phyloP scores from a whole-genome alignment of 2,329 filamentous ascomycete species.

The Hypoxylon sp. region DNA sequence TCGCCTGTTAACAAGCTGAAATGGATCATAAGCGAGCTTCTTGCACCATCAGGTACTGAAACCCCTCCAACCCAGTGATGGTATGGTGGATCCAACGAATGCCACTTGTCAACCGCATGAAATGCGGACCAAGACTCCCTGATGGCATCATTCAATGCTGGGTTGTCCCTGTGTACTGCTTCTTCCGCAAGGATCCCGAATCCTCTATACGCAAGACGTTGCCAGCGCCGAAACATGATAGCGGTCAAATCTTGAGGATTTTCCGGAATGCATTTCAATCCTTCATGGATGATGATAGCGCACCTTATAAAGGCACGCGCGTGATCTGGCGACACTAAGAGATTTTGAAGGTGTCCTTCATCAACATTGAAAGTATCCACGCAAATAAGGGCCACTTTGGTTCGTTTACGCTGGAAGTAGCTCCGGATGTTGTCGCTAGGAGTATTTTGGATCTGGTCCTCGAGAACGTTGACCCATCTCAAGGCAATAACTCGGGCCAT shows the following conservation, averaged over 20 bases:
- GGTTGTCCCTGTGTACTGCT: slow-evolving; percentile 25
- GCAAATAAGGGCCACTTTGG: slow-evolving; percentile 27
- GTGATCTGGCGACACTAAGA: slow-evolving; percentile 3
- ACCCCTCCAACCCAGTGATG: slow-evolving; percentile 46
- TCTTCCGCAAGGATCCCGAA: slow-evolving; percentile 35
- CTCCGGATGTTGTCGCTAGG: slow-evolving; percentile 46
- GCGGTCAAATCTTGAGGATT: slow-evolving; percentile 21
- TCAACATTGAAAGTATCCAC: slow-evolving; percentile 28
- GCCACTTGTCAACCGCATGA: slow-evolving; percentile 5
- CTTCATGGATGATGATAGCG: slow-evolving; percentile 27
- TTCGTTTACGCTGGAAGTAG: slow-evolving; percentile 51
- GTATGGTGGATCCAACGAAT: neutral
- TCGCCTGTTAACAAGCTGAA: slow-evolving; percentile 65
- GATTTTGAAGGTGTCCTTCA: neutral
- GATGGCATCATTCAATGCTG: slow-evolving; percentile 48
- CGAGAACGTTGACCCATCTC: slow-evolving; percentile 56
- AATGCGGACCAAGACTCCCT: slow-evolving; percentile 48
- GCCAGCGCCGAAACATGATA: slow-evolving; percentile 47
- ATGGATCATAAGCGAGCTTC: slow-evolving; percentile 51
- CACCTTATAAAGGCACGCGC: slow-evolving; percentile 27
- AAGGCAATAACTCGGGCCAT: slow-evolving; percentile 52
- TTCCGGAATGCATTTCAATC: neutral
- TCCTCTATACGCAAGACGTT: slow-evolving; percentile 41
- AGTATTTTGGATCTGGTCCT: slow-evolving; percentile 4
- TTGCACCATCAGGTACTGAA: neutral